These are phyloP conservation scores for Dendrobium officinale DNA, from an alignment of 106 monocot genomes.

Conservation along the genomic window DNA sequence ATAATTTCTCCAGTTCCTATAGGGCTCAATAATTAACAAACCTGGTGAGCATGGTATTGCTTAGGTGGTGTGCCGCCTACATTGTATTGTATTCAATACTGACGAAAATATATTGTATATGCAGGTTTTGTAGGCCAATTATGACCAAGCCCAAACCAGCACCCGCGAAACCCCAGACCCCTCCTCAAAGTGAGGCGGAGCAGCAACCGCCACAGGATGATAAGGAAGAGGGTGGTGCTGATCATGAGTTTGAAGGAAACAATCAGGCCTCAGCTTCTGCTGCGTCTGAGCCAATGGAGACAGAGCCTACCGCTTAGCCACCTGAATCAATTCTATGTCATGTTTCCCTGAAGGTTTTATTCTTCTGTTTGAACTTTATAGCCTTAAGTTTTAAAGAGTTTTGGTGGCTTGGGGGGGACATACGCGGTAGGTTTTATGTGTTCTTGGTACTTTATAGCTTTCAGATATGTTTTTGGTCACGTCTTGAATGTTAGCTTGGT, in stretches of 20 bases:
- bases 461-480: not conserved
- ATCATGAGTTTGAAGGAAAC: constrained; percentile 12
- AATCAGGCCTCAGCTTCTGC: not conserved
- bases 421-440: not conserved
- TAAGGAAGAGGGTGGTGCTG: not conserved
- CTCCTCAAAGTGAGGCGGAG: constrained; percentile 37
- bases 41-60: too few species aligned
- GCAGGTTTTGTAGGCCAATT: constrained; percentile 82
- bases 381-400: not conserved
- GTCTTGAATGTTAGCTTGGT: too few species aligned
- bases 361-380: not conserved
- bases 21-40: too few species aligned
- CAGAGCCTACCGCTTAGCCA: constrained; percentile 4
- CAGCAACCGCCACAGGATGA: constrained; percentile 19
- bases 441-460: not conserved
- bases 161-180: constrained; percentile 69
- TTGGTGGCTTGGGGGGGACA: not conserved
- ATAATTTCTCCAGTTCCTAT: too few species aligned
- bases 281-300: constrained; percentile 19
- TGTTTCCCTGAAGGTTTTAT: not conserved
- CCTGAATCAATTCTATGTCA: not conserved
- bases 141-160: constrained; percentile 90
- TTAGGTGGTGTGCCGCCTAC: too few species aligned
- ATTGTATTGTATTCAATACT: not conserved
- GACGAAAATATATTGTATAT: not conserved